These are phyloP conservation scores for Isabelozyma pseudorhagii DNA, from an alignment of 805 yeast genomes.

Conservation along the genomic window DNA sequence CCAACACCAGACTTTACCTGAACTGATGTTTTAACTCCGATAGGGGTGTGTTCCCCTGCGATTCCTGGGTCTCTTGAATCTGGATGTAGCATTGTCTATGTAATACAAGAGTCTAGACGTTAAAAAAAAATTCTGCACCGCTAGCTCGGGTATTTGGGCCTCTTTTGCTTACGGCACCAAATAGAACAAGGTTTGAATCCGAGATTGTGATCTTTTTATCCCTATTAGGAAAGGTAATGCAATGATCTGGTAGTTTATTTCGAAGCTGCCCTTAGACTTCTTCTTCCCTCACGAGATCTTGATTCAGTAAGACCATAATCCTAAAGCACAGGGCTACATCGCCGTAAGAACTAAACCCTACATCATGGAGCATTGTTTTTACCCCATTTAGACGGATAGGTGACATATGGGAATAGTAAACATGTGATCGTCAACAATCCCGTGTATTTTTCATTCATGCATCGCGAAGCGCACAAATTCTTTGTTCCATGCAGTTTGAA, in stretches of 20 bases:
- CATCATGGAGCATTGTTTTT: not conserved
- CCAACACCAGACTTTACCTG: no score
- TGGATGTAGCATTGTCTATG: no score
- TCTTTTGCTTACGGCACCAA: not conserved
- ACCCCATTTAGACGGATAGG: not conserved
- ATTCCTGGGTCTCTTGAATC: no score
- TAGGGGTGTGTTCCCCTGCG: no score
- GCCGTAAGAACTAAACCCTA: not conserved
- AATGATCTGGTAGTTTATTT: not conserved
- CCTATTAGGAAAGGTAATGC: not conserved
- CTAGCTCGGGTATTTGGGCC: not conserved
- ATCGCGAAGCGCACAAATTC: not conserved
- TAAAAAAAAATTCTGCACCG: no score
- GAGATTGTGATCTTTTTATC: not conserved
- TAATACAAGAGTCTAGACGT: no score
- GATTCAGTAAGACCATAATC: no score
- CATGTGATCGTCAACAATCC: not conserved
- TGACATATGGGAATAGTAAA: not conserved
- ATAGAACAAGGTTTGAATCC: not conserved
- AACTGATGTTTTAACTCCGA: no score
- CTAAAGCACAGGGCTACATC: no score
- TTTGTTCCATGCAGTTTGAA: not conserved
- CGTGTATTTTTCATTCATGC: not conserved
- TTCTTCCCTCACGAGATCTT: not conserved
- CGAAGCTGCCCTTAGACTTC: not conserved